Base-by-base conservation (phyloP, 202 grass and related monocot species). In the Panicum virgatum region DNA sequence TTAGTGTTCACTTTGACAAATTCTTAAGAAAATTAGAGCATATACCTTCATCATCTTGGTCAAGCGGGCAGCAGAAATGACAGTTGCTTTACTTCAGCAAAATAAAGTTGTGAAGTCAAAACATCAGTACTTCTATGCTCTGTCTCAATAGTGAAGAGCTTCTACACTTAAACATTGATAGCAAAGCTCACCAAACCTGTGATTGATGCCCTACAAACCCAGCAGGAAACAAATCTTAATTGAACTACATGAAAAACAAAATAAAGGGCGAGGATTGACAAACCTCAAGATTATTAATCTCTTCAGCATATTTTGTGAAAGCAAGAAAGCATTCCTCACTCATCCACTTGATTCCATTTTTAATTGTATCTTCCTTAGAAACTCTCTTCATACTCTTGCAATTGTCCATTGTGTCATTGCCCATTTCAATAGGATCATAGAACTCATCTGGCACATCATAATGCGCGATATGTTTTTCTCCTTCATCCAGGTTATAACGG, bases 31-130 rank as follows among this genome's bases (percentile, higher is more conserved):
- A 62, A 64, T 20, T 32, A 32, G 3, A 32, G 32, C 32, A 32
- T 32, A 11, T 80, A 83, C 80, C 70, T 2, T n/a, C 0, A 54
- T 83, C 80, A 75, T 6, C n/a, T 40, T 0, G 12, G 23, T 75
- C 70, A 22, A 83, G 26, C 7, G 14, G 22, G 36, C 59, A 75
- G 16, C 80, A 83, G 22, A 83, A 30, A 54, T 66, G 37, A 53
- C 1, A 66, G 1, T 19, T 83, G 70, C 45, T 75, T 83, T 14
- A 83, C 80, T 75, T 83, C 70, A 65, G 70, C 80, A 66, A 83
- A 83, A 65, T 83, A 83, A 66, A 83, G 59, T 66, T 66, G 9
- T 22, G 36, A 42, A 30, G 45, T 75, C 80, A 46, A 83, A 43
- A 75, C 12, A 65, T 43, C 46, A 75, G 60, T 75, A 65, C 38